Percentiles rank a stretch among this genome's conserved stretches.
phyloP scores from a whole-genome alignment of 495 filamentous ascomycete species.

The Rhizodiscina lignyota region DNA sequence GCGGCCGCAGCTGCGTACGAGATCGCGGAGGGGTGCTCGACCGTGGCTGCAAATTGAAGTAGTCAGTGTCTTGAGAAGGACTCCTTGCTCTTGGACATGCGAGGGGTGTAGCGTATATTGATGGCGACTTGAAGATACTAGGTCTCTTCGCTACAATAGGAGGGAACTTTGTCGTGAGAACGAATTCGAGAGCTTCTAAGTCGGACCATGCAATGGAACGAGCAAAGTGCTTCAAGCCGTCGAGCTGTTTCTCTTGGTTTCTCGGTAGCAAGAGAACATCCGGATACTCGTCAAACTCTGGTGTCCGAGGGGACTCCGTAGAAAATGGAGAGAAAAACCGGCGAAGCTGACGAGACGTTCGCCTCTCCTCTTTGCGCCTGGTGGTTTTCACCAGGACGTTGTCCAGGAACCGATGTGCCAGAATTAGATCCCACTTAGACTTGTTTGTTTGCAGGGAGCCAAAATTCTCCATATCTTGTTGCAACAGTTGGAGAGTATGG shows the following conservation, averaged over 20 bases:
- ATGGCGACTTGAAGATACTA: slow-evolving; percentile 16
- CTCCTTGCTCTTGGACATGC: slow-evolving; percentile 11
- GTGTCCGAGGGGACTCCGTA: slow-evolving; percentile 18
- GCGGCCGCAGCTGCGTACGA: too few relatives aligned
- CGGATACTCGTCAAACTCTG: not conserved
- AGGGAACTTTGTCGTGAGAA: slow-evolving; percentile 31
- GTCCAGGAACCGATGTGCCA: slow-evolving; percentile 60
- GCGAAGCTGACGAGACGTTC: too few relatives aligned
- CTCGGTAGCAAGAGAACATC: slow-evolving; percentile 24
- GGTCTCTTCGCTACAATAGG: slow-evolving; percentile 5
- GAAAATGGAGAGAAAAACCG: not conserved
- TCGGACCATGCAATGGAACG: slow-evolving; percentile 34
- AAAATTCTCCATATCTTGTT: slow-evolving; percentile 44
- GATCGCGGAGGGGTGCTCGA: too few relatives aligned
- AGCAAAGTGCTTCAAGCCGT: slow-evolving; percentile 33
- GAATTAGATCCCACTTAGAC: slow-evolving; percentile 64
- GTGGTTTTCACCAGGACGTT: slow-evolving; percentile 35
- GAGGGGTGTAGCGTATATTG: slow-evolving; percentile 20
- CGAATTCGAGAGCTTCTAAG: slow-evolving; percentile 21
- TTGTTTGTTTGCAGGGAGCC: slow-evolving; percentile 47
- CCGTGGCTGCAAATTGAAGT: too few relatives aligned
- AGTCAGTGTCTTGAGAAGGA: slow-evolving; percentile 8
- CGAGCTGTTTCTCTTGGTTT: slow-evolving; percentile 28
- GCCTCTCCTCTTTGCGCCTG: not conserved
- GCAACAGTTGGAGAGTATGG: slow-evolving; percentile 29